phyloP scores from a whole-genome alignment of 1,284 basidiomycete species.

The Rhodotorula glutinis region DNA sequence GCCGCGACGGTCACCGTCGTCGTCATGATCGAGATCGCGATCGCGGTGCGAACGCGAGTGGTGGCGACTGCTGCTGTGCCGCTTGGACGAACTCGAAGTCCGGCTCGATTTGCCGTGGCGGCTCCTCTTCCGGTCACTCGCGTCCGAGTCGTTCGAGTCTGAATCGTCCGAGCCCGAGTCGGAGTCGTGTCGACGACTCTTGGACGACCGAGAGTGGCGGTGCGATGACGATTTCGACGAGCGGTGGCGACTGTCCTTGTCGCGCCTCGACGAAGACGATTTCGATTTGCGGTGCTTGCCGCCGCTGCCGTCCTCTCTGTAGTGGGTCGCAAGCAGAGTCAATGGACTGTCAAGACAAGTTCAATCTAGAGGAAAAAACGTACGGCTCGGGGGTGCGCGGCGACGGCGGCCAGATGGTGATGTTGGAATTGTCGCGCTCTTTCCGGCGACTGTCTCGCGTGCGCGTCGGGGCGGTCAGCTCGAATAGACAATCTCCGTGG shows the following conservation, averaged over 20 bases:
- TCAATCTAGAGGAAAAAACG: not conserved
- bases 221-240: constrained; percentile 17
- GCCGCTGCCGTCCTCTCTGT: constrained; percentile 29
- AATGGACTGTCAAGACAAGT: not conserved
- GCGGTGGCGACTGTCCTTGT: constrained; percentile 6
- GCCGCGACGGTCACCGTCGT: constrained; percentile 8
- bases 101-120: constrained; percentile 16
- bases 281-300: constrained; percentile 25
- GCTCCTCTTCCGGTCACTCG: constrained; percentile 58
- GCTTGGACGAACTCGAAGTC: constrained; percentile 1
- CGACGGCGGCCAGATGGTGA: constrained; percentile 79
- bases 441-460: constrained; percentile 74
- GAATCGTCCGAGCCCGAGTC: constrained; percentile 58
- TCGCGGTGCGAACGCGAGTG: constrained; percentile 12
- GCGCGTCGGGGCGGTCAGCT: too few relatives aligned
- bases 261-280: constrained; percentile 13
- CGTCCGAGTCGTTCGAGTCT: constrained; percentile 50
- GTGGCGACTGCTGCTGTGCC: not conserved
- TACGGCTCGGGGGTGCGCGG: constrained; percentile 60
- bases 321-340: constrained; percentile 14
- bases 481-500: too few relatives aligned
- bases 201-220: constrained; percentile 47
- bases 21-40: constrained; percentile 27
- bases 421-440: constrained; percentile 63
- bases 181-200: constrained; percentile 46